A percentile compares a stretch with the other conserved stretches of the same genome.
These are phyloP conservation scores for Diversispora eburnea DNA, from an alignment of 192 early-diverging fungal species.

Conservation along the genomic window DNA sequence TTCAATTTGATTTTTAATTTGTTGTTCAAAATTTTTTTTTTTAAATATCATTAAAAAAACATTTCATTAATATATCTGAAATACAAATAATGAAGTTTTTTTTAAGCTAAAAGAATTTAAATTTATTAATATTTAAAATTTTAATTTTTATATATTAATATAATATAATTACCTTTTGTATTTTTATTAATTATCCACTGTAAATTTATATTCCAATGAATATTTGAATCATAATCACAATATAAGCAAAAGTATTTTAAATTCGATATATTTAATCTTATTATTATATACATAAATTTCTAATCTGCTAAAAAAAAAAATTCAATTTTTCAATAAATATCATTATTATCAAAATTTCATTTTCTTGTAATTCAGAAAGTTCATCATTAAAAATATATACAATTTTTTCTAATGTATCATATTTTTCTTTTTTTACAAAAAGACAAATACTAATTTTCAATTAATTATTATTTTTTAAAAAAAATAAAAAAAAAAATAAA, in stretches of 20 bases:
- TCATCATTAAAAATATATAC: background rate
- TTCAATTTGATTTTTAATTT: too few relatives aligned
- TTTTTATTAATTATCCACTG: too few relatives aligned
- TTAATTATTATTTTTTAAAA: background rate
- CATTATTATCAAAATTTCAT: too few relatives aligned
- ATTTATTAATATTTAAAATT: too few relatives aligned
- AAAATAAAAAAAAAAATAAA: too few relatives aligned
- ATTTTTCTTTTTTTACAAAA: background rate
- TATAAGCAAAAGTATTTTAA: slow-evolving; percentile 1
- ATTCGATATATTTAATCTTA: background rate
- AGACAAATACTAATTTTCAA: background rate
- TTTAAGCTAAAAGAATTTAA: too few relatives aligned
- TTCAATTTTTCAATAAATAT: too few relatives aligned
- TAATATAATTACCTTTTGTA: too few relatives aligned
- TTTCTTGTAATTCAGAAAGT: too few relatives aligned
- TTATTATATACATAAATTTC: background rate
- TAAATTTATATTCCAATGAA: background rate
- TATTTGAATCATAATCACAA: background rate
- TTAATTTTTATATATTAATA: too few relatives aligned
- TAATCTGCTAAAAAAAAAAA: background rate
- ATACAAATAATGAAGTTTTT: background rate
- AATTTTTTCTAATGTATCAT: slow-evolving; percentile 1
- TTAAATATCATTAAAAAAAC: background rate
- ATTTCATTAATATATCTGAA: slow-evolving; percentile 1
- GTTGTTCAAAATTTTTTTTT: background rate